These are phyloP conservation scores for Mycena rebaudengoi DNA, from an alignment of 768 basidiomycete species.

Conservation along the genomic window DNA sequence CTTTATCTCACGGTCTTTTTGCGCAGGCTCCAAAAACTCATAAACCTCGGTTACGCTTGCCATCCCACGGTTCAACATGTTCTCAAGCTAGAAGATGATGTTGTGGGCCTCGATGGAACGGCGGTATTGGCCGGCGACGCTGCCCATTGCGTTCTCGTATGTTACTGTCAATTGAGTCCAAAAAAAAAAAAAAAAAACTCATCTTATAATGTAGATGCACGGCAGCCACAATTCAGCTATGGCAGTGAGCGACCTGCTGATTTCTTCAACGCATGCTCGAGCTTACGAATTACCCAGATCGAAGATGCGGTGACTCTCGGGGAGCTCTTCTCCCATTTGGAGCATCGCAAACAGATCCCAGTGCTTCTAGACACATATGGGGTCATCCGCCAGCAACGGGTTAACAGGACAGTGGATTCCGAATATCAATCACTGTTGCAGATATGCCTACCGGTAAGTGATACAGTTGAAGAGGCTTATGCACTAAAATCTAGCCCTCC, in stretches of 20 bases:
- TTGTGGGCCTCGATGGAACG: constrained; percentile 43
- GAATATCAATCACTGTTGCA: constrained; percentile 11
- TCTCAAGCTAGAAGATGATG: constrained; percentile 34
- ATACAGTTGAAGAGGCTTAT: too few species aligned
- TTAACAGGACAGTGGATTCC: neutral
- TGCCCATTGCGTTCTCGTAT: constrained; percentile 50
- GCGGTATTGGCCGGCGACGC: constrained; percentile 50
- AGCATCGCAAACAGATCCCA: constrained; percentile 46
- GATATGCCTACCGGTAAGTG: constrained; percentile 10
- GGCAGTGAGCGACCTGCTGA: constrained; percentile 35
- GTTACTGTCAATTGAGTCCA: neutral
- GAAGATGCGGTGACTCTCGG: constrained; percentile 48
- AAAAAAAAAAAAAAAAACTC: neutral
- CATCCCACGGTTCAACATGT: constrained; percentile 17
- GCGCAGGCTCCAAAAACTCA: constrained; percentile 8
- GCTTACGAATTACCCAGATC: constrained; percentile 30
- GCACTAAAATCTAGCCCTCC: too few species aligned
- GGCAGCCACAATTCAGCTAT: constrained; percentile 54
- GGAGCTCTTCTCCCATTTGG: constrained; percentile 54
- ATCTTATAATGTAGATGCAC: constrained; percentile 42
- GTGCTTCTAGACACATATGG: constrained; percentile 56
- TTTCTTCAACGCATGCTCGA: neutral
- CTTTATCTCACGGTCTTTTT: neutral
- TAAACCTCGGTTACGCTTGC: neutral
- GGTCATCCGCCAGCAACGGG: constrained; percentile 52